Percentiles rank a stretch among this genome's conserved stretches.
Evolutionary conservation across 257 asterid genomes (phyloP).

Genomic region (Ballota nigra): DNA sequence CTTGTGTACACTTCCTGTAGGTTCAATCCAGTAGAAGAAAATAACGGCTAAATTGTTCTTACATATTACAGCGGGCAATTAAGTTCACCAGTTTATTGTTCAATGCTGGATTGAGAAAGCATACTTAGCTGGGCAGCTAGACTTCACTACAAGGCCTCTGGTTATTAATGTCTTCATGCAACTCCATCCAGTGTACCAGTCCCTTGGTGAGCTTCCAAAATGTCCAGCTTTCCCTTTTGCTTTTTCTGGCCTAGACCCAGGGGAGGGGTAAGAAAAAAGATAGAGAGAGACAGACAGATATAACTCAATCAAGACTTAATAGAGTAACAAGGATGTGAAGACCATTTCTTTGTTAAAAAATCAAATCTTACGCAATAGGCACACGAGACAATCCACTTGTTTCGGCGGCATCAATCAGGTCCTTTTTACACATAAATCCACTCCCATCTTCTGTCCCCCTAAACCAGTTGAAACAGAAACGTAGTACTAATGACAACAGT

Average conservation of each 20-base stretch:
- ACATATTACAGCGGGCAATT: too few species aligned
- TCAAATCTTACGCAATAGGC: constrained; percentile 56
- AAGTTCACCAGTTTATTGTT: constrained; percentile 2
- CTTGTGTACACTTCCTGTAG: constrained; percentile 2
- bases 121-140: constrained; percentile 97
- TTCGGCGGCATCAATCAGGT: constrained; percentile 84
- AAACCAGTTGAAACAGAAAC: constrained; percentile 16
- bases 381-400: constrained; percentile 93
- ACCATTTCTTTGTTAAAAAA: constrained; percentile 13
- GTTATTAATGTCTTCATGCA: constrained; percentile 80
- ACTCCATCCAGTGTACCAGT: constrained; percentile 98
- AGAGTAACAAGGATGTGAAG: constrained; percentile 14
- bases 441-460: constrained; percentile 62
- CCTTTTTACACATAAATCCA: constrained; percentile 80
- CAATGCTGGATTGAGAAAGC: constrained; percentile 24
- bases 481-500: background rate
- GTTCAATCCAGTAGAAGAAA: constrained; percentile 16
- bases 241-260: constrained; percentile 68
- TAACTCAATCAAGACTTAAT: constrained; percentile 16
- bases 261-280: background rate
- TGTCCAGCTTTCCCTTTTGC: constrained; percentile 78
- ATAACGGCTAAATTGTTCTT: too few species aligned
- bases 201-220: constrained; percentile 78
- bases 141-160: constrained; percentile 91
- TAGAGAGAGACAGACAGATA: background rate